phyloP scores from a whole-genome alignment of 225 moss, liverwort and hornwort species.

The Physcomitrium patens region DNA sequence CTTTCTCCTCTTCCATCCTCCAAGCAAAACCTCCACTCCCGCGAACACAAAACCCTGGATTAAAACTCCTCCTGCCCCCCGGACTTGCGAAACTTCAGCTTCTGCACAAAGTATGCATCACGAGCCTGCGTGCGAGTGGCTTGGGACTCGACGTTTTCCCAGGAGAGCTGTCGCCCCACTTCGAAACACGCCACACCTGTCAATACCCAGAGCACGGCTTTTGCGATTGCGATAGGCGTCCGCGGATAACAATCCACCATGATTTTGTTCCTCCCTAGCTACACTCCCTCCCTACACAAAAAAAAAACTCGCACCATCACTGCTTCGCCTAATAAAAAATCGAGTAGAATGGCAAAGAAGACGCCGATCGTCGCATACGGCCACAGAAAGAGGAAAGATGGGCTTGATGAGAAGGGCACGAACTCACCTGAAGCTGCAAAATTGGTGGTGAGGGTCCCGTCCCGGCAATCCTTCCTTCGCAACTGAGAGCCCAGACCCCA shows the following conservation, averaged over 20 bases:
- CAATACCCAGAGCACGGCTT: constrained; percentile 29
- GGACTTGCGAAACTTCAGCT: constrained; percentile 44
- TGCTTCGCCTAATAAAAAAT: too few species aligned
- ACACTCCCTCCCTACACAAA: too few species aligned
- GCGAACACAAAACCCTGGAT: constrained; percentile 6
- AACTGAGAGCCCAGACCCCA: too few species aligned
- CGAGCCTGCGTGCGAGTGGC: constrained; percentile 42
- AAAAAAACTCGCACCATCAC: too few species aligned
- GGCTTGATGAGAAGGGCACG: too few species aligned
- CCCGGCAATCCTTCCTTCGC: too few species aligned
- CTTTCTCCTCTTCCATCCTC: constrained; percentile 90
- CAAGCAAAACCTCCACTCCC: not conserved
- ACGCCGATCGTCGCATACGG: too few species aligned
- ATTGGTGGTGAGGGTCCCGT: too few species aligned
- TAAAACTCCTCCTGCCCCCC: constrained; percentile 39
- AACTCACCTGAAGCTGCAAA: too few species aligned
- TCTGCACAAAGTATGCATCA: constrained; percentile 40
- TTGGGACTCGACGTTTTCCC: constrained; percentile 46
- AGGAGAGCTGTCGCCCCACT: constrained; percentile 45
- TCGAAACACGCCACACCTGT: constrained; percentile 36
- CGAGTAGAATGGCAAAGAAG: too few species aligned
- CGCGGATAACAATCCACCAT: constrained; percentile 53
- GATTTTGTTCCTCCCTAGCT: too few species aligned
- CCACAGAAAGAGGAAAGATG: too few species aligned
- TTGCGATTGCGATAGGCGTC: constrained; percentile 38